These are phyloP conservation scores for Pichia paraexigua DNA, from an alignment of 805 yeast species.

Conservation along the genomic window DNA sequence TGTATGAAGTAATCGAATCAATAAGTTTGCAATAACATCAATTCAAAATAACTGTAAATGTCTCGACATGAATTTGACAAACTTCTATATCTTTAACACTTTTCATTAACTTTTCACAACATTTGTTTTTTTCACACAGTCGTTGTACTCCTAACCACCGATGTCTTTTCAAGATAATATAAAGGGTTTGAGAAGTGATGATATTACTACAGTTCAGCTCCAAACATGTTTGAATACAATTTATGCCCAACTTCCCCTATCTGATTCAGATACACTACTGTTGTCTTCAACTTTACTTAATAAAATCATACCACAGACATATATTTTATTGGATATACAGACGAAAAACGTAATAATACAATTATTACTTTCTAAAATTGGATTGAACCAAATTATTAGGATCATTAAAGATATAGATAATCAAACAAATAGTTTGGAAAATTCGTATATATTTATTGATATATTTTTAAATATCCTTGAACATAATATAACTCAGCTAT, in stretches of 20 bases:
- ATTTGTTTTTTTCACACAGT: background rate
- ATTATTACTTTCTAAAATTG: constrained; percentile 18
- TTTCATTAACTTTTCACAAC: background rate
- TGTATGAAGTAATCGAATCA: too few relatives aligned
- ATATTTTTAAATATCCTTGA: background rate
- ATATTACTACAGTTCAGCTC: constrained; percentile 1
- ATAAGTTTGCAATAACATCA: too few relatives aligned
- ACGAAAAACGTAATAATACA: background rate
- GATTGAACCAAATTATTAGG: constrained; percentile 9
- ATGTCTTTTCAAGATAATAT: constrained; percentile 1
- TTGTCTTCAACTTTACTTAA: constrained; percentile 12
- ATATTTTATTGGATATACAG: constrained; percentile 9
- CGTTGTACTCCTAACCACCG: background rate
- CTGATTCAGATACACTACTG: constrained; percentile 10
- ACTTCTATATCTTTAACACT: background rate
- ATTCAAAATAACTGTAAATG: too few relatives aligned
- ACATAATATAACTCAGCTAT: background rate
- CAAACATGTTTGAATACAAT: constrained; percentile 2
- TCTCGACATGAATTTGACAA: background rate
- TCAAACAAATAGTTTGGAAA: background rate
- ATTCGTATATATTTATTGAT: constrained; percentile 9
- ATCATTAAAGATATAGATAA: background rate
- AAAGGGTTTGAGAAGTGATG: background rate
- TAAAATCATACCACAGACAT: constrained; percentile 16
- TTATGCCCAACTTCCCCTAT: background rate